Evolutionary conservation across 1,284 basidiomycete genomes (phyloP).

Genomic region (Porodaedalea pini): DNA sequence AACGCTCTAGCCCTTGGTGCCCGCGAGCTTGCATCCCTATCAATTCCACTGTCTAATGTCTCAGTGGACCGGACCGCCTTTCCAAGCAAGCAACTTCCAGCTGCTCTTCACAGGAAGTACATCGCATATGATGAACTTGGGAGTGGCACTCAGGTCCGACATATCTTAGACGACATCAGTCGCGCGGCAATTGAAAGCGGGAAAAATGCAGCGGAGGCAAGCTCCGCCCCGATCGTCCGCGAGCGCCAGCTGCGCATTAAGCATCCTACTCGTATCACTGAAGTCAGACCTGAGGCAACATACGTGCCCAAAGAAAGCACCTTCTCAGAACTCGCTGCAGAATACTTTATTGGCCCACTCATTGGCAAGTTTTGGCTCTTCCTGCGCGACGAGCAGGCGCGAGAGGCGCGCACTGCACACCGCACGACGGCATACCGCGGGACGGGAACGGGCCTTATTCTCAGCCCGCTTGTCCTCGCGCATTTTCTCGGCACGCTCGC

Average conservation of each 20-base stretch:
- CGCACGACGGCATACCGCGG: constrained; percentile 55
- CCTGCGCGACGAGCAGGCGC: constrained; percentile 73
- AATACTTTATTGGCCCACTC: constrained; percentile 83
- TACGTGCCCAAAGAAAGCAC: constrained; percentile 31
- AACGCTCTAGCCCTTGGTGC: constrained; percentile 84
- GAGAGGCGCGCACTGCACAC: constrained; percentile 64
- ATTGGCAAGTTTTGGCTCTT: constrained; percentile 91
- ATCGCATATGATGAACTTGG: constrained; percentile 39
- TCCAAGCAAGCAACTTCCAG: constrained; percentile 78
- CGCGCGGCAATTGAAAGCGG: constrained; percentile 54
- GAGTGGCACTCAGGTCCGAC: constrained; percentile 38
- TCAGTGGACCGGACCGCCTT: constrained; percentile 48
- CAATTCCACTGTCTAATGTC: constrained; percentile 42
- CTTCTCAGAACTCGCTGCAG: constrained; percentile 78
- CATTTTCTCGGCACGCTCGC: constrained; percentile 75
- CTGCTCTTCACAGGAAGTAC: constrained; percentile 66
- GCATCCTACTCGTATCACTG: constrained; percentile 43
- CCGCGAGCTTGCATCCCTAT: constrained; percentile 76
- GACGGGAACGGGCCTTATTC: constrained; percentile 75
- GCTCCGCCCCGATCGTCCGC: constrained; percentile 58
- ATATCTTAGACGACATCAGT: constrained; percentile 58
- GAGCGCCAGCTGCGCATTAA: constrained; percentile 74
- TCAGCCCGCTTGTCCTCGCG: constrained; percentile 71
- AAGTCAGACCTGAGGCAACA: constrained; percentile 31
- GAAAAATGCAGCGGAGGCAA: constrained; percentile 45